Conservation (phyloP, 2,329 filamentous ascomycete species). For the Ophiostoma ulmi region DNA sequence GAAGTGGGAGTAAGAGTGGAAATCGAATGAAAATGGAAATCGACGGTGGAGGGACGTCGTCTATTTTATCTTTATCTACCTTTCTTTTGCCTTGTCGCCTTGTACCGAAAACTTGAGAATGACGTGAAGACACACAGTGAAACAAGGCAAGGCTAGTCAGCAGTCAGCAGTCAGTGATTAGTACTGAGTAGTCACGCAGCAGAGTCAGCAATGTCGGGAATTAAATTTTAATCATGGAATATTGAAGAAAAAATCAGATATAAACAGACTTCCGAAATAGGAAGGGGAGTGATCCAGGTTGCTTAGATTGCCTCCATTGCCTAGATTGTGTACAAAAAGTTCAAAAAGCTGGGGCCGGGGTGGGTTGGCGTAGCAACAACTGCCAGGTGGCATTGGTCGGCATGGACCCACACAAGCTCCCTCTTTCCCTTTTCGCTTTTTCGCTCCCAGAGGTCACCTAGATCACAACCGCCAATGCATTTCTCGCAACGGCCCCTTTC, state of each 20-base stretch:
- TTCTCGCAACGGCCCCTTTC: conserved; percentile 1
- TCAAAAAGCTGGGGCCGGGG: neutral
- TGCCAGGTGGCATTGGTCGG: conserved; percentile 20
- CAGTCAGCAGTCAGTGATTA: no score
- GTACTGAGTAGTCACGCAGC: neutral
- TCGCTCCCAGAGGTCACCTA: neutral
- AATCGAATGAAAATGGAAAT: neutral
- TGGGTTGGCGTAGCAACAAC: conserved; percentile 25
- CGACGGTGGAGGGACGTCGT: neutral
- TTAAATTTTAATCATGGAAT: neutral
- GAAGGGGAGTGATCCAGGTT: conserved; percentile 10
- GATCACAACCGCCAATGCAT: conserved; percentile 17
- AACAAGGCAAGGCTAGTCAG: neutral
- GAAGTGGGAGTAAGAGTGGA: neutral
- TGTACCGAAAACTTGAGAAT: neutral
- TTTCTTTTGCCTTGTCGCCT: neutral
- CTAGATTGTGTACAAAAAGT: neutral
- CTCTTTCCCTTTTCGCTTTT: neutral
- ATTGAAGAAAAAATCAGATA: conserved; percentile 13
- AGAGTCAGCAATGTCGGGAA: neutral
- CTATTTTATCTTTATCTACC: neutral
- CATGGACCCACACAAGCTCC: conserved; percentile 12
- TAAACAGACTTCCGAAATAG: conserved; percentile 25
- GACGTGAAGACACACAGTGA: neutral
- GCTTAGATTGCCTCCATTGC: neutral